Evolutionary conservation across 345 rosid genomes (phyloP).

Genomic region (Eucalyptus sideroxylon): DNA sequence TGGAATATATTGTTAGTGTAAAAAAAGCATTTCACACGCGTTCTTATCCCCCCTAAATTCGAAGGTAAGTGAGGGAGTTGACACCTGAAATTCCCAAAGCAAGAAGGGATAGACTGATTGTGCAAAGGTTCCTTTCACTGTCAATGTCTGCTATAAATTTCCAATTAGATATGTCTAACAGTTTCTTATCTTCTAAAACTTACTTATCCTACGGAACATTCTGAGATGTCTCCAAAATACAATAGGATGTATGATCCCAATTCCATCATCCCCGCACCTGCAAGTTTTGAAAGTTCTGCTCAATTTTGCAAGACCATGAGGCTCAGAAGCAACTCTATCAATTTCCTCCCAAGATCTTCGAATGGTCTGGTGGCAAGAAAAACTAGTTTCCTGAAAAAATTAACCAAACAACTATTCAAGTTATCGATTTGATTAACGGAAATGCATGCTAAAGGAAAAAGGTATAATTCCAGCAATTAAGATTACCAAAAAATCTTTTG

Average conservation of each 20-base stretch:
- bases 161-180: neutral
- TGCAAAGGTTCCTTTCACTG: neutral
- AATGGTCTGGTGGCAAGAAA: neutral
- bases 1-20: neutral
- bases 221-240: neutral
- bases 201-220: neutral
- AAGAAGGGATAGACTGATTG: neutral
- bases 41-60: neutral
- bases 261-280: neutral
- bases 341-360: neutral
- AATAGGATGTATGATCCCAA: neutral
- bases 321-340: neutral
- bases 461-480: neutral
- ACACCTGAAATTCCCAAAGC: neutral
- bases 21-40: neutral
- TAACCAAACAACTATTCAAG: neutral
- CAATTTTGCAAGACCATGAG: neutral
- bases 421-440: neutral
- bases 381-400: neutral
- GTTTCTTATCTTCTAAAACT: neutral
- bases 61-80: neutral
- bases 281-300: neutral
- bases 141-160: neutral
- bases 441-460: neutral
- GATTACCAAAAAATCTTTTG: neutral